A percentile compares a stretch with the other conserved stretches of the same genome.
Evolutionary conservation across 106 monocot species (phyloP).

Genomic region (Platanthera guangdongensis): DNA sequence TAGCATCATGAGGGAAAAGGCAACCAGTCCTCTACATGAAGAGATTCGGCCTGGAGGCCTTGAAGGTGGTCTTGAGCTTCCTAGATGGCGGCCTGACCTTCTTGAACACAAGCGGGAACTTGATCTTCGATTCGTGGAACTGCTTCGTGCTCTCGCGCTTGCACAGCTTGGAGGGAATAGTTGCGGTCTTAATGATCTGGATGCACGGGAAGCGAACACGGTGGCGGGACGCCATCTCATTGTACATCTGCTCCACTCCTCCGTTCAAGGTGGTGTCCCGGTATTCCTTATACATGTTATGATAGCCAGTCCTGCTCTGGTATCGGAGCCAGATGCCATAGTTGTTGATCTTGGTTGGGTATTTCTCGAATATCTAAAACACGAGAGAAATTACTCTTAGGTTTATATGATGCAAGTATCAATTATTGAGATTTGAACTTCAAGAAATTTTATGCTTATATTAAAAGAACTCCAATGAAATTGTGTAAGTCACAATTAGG

Average conservation of each 20-base stretch:
- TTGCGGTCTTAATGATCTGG: slow-evolving; percentile 78
- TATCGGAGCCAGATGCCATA: slow-evolving; percentile 79
- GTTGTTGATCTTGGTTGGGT: slow-evolving; percentile 75
- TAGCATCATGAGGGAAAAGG: no score
- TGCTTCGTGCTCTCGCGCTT: slow-evolving; percentile 76
- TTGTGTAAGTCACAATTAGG: no score
- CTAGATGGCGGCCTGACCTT: slow-evolving; percentile 67
- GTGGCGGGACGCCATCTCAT: slow-evolving; percentile 78
- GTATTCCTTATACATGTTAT: slow-evolving; percentile 87
- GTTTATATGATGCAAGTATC: no score
- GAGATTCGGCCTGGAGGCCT: slow-evolving; percentile 55
- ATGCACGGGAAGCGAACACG: slow-evolving; percentile 65
- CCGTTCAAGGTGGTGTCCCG: slow-evolving; percentile 75
- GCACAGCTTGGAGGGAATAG: slow-evolving; percentile 56
- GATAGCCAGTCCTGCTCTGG: slow-evolving; percentile 78
- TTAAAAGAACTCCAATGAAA: no score
- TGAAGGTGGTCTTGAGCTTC: slow-evolving; percentile 75
- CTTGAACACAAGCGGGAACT: slow-evolving; percentile 56
- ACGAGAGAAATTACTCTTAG: no score
- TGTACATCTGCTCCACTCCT: slow-evolving; percentile 74
- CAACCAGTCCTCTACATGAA: slow-evolving; percentile 30
- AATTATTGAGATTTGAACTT: no score
- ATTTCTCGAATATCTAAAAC: slow-evolving; percentile 56
- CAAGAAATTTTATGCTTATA: no score
- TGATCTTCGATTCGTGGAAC: slow-evolving; percentile 71